phyloP scores from a whole-genome alignment of 1,284 basidiomycete species.

The Heliocybe sulcata region DNA sequence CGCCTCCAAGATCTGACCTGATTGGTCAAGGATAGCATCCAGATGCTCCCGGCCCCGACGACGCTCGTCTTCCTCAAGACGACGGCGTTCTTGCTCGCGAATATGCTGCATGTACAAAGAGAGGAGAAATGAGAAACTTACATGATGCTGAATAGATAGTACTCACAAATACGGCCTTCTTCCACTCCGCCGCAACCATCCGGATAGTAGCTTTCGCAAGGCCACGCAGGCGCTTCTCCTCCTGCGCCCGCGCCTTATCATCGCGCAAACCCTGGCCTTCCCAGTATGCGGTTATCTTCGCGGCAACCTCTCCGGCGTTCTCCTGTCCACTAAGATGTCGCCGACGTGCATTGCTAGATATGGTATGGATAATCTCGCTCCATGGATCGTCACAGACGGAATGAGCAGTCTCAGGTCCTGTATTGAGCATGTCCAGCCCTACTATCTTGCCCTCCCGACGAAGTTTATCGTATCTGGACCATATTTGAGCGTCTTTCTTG shows the following conservation, averaged over 20 bases:
- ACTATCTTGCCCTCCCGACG: constrained; percentile 23
- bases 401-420: constrained; percentile 7
- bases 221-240: constrained; percentile 62
- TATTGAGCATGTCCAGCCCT: constrained; percentile 12
- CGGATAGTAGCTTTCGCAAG: constrained; percentile 68
- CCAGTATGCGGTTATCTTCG: constrained; percentile 75
- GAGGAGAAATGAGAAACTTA: not conserved
- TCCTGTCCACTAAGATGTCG: constrained; percentile 39
- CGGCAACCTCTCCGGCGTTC: constrained; percentile 55
- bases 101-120: constrained; percentile 43
- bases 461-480: constrained; percentile 31
- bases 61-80: constrained; percentile 57
- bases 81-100: constrained; percentile 57
- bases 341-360: constrained; percentile 25
- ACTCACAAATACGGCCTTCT: constrained; percentile 81
- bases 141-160: not conserved
- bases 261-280: constrained; percentile 60
- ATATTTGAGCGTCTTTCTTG: constrained; percentile 48
- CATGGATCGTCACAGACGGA: constrained; percentile 31
- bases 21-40: constrained; percentile 87
- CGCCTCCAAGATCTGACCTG: constrained; percentile 80
- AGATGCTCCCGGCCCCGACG: constrained; percentile 77
- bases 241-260: constrained; percentile 53
- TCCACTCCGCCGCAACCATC: constrained; percentile 81
- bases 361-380: constrained; percentile 45